Percentiles rank a stretch among this genome's conserved stretches.
Evolutionary conservation across 306 rosid species (phyloP).

Genomic region (Abrus precatorius): DNA sequence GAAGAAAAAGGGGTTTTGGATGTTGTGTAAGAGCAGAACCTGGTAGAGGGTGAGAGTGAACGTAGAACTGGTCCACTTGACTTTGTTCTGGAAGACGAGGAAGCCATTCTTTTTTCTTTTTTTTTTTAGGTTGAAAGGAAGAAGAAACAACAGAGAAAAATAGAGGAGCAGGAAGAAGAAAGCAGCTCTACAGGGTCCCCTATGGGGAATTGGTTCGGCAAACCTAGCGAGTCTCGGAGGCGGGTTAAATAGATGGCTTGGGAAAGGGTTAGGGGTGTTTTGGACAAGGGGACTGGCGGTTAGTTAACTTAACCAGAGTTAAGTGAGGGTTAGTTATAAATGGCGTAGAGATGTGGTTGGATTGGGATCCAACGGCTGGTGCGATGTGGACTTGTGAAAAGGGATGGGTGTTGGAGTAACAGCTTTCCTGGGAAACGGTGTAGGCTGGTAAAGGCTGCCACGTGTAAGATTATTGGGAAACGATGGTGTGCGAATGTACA

Average conservation of each 20-base stretch:
- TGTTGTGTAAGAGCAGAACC: constrained; percentile 64
- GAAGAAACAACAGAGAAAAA: background rate
- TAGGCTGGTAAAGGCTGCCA: constrained; percentile 57
- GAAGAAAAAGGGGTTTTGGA: constrained; percentile 63
- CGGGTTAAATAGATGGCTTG: constrained; percentile 61
- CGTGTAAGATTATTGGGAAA: constrained; percentile 50
- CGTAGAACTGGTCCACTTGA: constrained; percentile 83
- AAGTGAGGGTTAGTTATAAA: background rate
- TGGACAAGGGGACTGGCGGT: constrained; percentile 2
- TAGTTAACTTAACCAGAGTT: constrained; percentile 56
- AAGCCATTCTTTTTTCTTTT: constrained; percentile 55
- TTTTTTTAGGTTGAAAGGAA: too few relatives aligned
- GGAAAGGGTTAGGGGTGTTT: constrained; percentile 17
- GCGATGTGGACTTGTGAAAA: constrained; percentile 45
- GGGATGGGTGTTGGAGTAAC: constrained; percentile 50
- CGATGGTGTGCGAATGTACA: constrained; percentile 47
- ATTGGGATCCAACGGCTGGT: constrained; percentile 77
- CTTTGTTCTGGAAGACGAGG: constrained; percentile 65
- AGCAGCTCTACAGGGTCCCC: constrained; percentile 48
- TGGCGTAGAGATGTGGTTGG: constrained; percentile 45
- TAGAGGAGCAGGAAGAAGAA: background rate
- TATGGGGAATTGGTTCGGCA: constrained; percentile 86
- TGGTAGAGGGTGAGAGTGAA: constrained; percentile 74
- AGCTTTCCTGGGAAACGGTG: constrained; percentile 20
- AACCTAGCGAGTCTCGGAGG: constrained; percentile 86